Conservation (phyloP, 306 rosid genomes). For the Aeschynomene evenia region DNA sequence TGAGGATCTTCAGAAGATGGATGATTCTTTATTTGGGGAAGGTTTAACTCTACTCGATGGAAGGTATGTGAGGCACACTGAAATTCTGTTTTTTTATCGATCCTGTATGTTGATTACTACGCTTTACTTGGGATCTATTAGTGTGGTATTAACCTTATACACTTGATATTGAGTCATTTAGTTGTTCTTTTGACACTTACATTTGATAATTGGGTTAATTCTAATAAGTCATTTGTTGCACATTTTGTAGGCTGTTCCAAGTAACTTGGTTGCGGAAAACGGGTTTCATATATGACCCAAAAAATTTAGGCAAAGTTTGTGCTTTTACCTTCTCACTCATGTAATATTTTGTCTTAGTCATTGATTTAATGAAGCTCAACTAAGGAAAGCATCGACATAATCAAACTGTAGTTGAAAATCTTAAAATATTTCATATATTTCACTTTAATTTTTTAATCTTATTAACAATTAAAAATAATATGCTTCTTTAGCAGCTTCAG, state of each 20-base stretch:
- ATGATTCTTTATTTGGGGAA: conserved; percentile 69
- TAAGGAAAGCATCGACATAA: background rate
- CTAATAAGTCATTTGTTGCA: conserved; percentile 22
- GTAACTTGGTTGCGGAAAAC: conserved; percentile 68
- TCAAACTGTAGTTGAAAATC: conserved; percentile 11
- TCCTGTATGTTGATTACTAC: background rate
- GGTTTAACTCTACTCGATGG: conserved; percentile 73
- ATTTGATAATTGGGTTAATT: conserved; percentile 4
- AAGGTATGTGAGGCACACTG: conserved; percentile 51
- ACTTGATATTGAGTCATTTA: background rate
- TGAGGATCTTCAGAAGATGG: conserved; percentile 62
- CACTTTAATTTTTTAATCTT: background rate
- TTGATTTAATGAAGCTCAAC: conserved; percentile 2
- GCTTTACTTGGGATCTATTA: conserved; percentile 12
- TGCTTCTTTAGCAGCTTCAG: conserved; percentile 24
- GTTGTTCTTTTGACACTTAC: conserved; percentile 5
- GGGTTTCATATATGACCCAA: conserved; percentile 75
- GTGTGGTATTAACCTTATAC: background rate
- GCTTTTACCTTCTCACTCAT: conserved; percentile 44
- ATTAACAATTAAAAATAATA: background rate
- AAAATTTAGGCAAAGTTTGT: conserved; percentile 76
- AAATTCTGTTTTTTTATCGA: background rate
- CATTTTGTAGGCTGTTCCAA: conserved; percentile 81
- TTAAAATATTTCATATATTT: background rate
- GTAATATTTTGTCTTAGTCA: conserved; percentile 26